These are phyloP conservation scores for Singerocomus rubriflavus DNA, from an alignment of 1,284 basidiomycete genomes.

Conservation along the genomic window DNA sequence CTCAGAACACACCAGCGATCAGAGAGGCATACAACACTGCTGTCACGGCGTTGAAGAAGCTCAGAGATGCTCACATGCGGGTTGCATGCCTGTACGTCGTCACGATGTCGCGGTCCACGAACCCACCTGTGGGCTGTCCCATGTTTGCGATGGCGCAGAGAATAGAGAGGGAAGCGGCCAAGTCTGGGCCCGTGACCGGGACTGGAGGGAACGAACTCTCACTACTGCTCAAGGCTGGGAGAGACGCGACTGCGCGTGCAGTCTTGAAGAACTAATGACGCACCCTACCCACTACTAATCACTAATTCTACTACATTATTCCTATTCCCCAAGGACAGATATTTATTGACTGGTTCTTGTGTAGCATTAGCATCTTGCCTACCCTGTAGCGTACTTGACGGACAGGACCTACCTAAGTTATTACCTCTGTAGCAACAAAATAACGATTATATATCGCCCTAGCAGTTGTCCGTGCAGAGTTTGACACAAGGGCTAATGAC, in stretches of 20 bases:
- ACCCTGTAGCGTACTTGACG: slow-evolving; percentile 14
- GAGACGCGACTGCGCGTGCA: slow-evolving; percentile 82
- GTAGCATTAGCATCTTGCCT: slow-evolving; percentile 28
- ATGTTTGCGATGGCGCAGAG: slow-evolving; percentile 52
- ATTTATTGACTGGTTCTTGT: slow-evolving; percentile 31
- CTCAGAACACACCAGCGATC: slow-evolving; percentile 51
- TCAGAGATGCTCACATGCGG: slow-evolving; percentile 87
- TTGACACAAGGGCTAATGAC: background rate
- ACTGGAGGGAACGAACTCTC: slow-evolving; percentile 88
- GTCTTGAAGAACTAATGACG: slow-evolving; percentile 35
- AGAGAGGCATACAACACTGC: slow-evolving; percentile 78
- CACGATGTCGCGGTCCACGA: slow-evolving; percentile 60
- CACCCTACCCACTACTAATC: slow-evolving; percentile 15
- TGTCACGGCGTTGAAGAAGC: slow-evolving; percentile 72
- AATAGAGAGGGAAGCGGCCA: slow-evolving; percentile 42
- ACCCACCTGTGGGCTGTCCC: slow-evolving; percentile 47
- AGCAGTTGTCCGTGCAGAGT: background rate
- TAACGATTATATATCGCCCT: background rate
- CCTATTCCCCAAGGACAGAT: slow-evolving; percentile 6
- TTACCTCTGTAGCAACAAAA: slow-evolving; percentile 22
- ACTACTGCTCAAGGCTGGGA: slow-evolving; percentile 78
- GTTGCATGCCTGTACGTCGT: slow-evolving; percentile 87
- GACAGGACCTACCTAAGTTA: slow-evolving; percentile 7
- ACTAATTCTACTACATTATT: slow-evolving; percentile 5
- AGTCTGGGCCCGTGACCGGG: slow-evolving; percentile 58